These are phyloP conservation scores for Trametes elegans DNA, from an alignment of 768 basidiomycete genomes.

Conservation along the genomic window DNA sequence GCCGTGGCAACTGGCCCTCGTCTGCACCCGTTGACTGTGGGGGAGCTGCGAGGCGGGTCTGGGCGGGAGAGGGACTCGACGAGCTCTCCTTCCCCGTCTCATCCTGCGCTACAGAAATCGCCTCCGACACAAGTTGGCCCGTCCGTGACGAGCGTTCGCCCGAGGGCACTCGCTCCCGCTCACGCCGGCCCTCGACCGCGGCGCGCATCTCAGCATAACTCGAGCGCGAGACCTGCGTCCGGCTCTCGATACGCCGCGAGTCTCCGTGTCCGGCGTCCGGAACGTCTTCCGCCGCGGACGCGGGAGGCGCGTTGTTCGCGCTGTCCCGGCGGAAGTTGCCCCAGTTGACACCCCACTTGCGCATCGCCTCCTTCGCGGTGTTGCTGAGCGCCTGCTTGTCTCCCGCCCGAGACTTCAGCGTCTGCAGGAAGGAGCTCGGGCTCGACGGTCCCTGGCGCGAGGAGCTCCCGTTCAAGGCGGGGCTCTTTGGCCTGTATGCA, in stretches of 20 bases:
- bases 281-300: slow-evolving; percentile 18
- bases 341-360: slow-evolving; percentile 91
- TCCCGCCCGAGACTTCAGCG: slow-evolving; percentile 68
- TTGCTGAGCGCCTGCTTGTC: slow-evolving; percentile 88
- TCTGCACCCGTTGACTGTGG: neutral
- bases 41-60: neutral
- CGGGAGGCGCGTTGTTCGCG: slow-evolving; percentile 18
- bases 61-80: slow-evolving; percentile 6
- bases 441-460: slow-evolving; percentile 33
- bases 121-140: slow-evolving; percentile 24
- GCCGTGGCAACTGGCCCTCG: neutral
- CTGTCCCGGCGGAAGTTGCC: slow-evolving; percentile 57
- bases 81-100: slow-evolving; percentile 24
- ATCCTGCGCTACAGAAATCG: slow-evolving; percentile 34
- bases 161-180: slow-evolving; percentile 37
- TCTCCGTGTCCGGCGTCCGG: slow-evolving; percentile 32
- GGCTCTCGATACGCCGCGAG: slow-evolving; percentile 11
- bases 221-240: slow-evolving; percentile 37
- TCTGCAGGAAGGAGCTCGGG: slow-evolving; percentile 70
- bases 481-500: slow-evolving; percentile 20
- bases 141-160: slow-evolving; percentile 20
- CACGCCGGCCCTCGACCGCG: slow-evolving; percentile 67
- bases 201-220: slow-evolving; percentile 76
- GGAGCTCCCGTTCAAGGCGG: slow-evolving; percentile 6
- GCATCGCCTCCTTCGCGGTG: slow-evolving; percentile 84